A percentile compares a stretch with the other conserved stretches of the same genome.
Conservation (phyloP, 2,329 filamentous ascomycete species). For the Coniochaeta sp. region DNA sequence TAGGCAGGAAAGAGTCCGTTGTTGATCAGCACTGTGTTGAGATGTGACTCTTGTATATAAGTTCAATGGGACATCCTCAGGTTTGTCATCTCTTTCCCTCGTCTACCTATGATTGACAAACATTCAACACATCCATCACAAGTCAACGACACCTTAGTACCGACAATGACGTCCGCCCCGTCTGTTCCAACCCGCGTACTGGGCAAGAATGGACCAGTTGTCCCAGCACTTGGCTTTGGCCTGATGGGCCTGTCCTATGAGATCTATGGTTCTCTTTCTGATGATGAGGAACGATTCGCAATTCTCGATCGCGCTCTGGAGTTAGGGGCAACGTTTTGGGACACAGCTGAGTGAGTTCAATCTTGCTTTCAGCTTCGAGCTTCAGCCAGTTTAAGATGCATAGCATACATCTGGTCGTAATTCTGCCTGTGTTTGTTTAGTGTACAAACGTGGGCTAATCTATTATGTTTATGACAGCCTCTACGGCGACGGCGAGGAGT, state of each 20-base stretch:
- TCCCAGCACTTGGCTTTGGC: constrained; percentile 6
- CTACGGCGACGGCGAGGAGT: constrained; percentile 26
- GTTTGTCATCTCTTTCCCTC: too few species aligned
- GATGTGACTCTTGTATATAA: too few species aligned
- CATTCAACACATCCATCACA: not conserved
- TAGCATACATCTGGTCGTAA: too few species aligned
- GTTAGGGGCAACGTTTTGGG: constrained; percentile 12
- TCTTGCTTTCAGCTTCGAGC: not conserved
- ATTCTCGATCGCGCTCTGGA: constrained; percentile 12
- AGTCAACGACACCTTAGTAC: not conserved
- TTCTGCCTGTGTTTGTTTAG: too few species aligned
- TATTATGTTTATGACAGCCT: not conserved
- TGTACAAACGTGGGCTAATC: too few species aligned
- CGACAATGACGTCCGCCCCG: not conserved
- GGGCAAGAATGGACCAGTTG: not conserved
- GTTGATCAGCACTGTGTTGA: too few species aligned
- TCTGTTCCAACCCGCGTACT: not conserved
- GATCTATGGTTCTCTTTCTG: constrained; percentile 8
- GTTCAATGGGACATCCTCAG: too few species aligned
- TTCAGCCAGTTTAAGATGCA: too few species aligned
- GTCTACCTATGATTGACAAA: too few species aligned
- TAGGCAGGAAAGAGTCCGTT: too few species aligned
- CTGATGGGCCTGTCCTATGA: constrained; percentile 8
- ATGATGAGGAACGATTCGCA: constrained; percentile 10
- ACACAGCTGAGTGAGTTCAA: constrained; percentile 5